Percentiles rank a stretch among this genome's conserved stretches.
Conservation (phyloP, 306 rosid genomes). For the Cicer bijugum region DNA sequence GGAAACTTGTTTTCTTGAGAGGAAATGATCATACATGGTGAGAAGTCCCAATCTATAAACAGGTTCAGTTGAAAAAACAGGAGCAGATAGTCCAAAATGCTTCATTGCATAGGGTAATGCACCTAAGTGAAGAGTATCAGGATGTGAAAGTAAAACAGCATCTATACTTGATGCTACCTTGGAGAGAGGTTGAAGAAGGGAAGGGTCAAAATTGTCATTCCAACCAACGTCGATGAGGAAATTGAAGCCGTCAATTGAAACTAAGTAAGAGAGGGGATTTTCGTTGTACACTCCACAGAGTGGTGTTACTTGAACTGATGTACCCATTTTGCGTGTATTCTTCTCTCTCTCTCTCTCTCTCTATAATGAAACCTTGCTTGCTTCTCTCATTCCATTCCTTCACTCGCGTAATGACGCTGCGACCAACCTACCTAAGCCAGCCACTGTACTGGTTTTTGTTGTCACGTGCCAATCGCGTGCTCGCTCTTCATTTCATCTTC, state of each 20-base stretch:
- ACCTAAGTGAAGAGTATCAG: constrained; percentile 95
- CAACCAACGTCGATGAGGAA: constrained; percentile 94
- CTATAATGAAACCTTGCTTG: too few relatives aligned
- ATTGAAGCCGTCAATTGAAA: constrained; percentile 87
- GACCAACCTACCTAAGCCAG: too few relatives aligned
- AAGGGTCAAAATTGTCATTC: constrained; percentile 90
- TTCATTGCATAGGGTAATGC: constrained; percentile 89
- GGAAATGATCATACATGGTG: constrained; percentile 90
- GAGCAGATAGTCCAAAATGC: constrained; percentile 83
- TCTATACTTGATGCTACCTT: constrained; percentile 86
- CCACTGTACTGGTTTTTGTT: too few relatives aligned
- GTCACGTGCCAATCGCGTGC: too few relatives aligned
- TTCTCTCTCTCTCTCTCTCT: too few relatives aligned
- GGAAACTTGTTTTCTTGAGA: constrained; percentile 92
- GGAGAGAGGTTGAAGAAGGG: constrained; percentile 87
- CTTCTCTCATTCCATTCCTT: too few relatives aligned
- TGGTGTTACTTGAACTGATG: constrained; percentile 88
- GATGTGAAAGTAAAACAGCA: constrained; percentile 84
- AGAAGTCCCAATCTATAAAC: constrained; percentile 88
- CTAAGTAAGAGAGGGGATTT: constrained; percentile 88
- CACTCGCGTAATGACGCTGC: too few relatives aligned
- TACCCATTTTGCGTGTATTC: constrained; percentile 61
- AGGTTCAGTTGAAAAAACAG: constrained; percentile 84
- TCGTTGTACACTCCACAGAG: constrained; percentile 90
- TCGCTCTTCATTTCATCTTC: too few relatives aligned